Evolutionary conservation across 225 moss, liverwort and hornwort genomes (phyloP).

Genomic region (Asterella californica): DNA sequence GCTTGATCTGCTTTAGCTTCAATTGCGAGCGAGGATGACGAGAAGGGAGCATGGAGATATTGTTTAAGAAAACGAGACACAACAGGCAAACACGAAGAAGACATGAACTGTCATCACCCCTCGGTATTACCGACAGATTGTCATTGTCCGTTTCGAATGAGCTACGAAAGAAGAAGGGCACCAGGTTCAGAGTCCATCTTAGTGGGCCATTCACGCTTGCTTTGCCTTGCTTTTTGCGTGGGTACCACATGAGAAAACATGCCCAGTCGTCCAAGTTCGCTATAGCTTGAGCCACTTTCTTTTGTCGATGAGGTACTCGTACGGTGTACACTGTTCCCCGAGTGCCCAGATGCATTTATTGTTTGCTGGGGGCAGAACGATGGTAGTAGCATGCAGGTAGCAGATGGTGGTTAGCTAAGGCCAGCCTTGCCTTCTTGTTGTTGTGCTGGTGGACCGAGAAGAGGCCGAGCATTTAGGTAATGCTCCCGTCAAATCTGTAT

Average conservation of each 20-base stretch:
- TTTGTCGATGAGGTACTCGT: background rate
- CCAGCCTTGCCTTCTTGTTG: background rate
- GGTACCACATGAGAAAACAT: background rate
- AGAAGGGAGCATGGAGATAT: background rate
- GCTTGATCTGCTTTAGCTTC: too few species aligned
- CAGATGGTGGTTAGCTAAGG: background rate
- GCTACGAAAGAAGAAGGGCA: background rate
- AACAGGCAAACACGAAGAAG: background rate
- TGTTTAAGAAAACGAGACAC: constrained; percentile 9
- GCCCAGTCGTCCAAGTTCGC: background rate
- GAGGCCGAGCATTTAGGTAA: constrained; percentile 6
- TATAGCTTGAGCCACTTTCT: too few species aligned
- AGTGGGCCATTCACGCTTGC: background rate
- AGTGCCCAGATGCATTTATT: constrained; percentile 1
- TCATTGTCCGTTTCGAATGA: background rate
- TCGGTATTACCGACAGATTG: background rate
- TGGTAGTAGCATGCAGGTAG: too few species aligned
- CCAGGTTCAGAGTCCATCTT: background rate
- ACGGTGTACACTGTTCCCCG: background rate
- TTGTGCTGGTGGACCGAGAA: constrained; percentile 4
- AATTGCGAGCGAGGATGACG: background rate
- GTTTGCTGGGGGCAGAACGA: background rate
- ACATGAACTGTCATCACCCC: background rate
- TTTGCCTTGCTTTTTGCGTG: background rate
- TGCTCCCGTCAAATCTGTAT: constrained; percentile 1